Evolutionary conservation across 305 asterid genomes (phyloP).

Genomic region (Ajuga reptans): DNA sequence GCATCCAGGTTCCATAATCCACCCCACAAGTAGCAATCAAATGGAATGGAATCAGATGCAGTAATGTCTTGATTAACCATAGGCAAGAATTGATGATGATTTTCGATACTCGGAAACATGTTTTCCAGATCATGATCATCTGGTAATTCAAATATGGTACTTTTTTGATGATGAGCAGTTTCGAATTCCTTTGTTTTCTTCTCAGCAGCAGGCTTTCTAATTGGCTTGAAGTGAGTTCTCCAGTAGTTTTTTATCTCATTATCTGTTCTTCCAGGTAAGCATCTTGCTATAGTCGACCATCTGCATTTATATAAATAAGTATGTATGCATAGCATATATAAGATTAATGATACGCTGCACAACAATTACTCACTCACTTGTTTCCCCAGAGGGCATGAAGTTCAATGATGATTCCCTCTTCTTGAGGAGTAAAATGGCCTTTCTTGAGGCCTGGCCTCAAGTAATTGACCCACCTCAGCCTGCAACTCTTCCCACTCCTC

Average conservation of each 20-base stretch:
- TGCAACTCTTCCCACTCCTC: slow-evolving; percentile 64
- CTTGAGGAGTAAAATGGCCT: slow-evolving; percentile 55
- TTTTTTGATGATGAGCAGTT: no score
- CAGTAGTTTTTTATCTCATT: slow-evolving; percentile 75
- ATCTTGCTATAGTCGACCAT: slow-evolving; percentile 76
- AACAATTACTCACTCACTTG: slow-evolving; percentile 37
- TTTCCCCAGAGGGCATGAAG: slow-evolving; percentile 71
- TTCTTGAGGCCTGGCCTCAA: slow-evolving; percentile 60
- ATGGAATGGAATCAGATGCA: slow-evolving; percentile 25
- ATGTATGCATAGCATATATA: no score
- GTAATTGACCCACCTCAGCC: slow-evolving; percentile 72
- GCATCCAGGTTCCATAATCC: slow-evolving; percentile 42
- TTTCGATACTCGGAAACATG: background rate
- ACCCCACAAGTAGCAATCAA: slow-evolving; percentile 36
- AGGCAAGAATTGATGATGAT: background rate
- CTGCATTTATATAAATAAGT: slow-evolving; percentile 18
- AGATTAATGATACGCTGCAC: no score
- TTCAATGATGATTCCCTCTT: slow-evolving; percentile 57
- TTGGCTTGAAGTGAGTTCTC: slow-evolving; percentile 76
- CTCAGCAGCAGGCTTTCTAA: slow-evolving; percentile 17
- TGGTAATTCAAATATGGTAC: no score
- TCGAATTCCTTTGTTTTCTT: slow-evolving; percentile 24
- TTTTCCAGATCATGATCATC: no score
- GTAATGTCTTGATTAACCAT: background rate
- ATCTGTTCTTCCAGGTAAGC: slow-evolving; percentile 75